phyloP scores from a whole-genome alignment of 2,329 filamentous ascomycete genomes.

The Xylariaceae sp. region DNA sequence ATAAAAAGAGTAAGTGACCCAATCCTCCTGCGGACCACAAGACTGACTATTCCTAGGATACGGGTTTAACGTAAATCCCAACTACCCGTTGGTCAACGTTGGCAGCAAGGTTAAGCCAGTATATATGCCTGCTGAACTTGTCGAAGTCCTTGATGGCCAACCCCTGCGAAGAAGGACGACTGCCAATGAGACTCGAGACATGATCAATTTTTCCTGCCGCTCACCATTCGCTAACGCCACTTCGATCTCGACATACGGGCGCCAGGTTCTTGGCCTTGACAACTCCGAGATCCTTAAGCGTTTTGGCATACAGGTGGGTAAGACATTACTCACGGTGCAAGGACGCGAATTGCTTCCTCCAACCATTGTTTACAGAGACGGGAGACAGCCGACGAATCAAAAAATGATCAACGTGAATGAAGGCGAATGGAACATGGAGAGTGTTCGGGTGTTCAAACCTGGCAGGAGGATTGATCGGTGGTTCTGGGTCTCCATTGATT shows the following conservation, averaged over 20 bases:
- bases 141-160: conserved; percentile 70
- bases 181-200: conserved; percentile 66
- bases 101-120: conserved; percentile 63
- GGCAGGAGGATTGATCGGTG: conserved; percentile 56
- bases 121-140: conserved; percentile 72
- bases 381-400: conserved; percentile 32
- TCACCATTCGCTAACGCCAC: conserved; percentile 69
- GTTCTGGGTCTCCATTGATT: conserved; percentile 54
- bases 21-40: background rate
- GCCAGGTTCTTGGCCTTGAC: conserved; percentile 64
- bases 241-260: conserved; percentile 67
- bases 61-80: conserved; percentile 38
- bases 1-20: conserved; percentile 49
- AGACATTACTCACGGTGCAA: conserved; percentile 71
- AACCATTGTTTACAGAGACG: conserved; percentile 61
- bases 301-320: conserved; percentile 70
- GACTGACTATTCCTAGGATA: conserved; percentile 38
- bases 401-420: conserved; percentile 46
- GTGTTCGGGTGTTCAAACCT: conserved; percentile 61
- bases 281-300: conserved; percentile 45
- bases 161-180: conserved; percentile 64
- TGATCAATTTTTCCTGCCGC: conserved; percentile 77
- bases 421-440: conserved; percentile 75
- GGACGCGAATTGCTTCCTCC: conserved; percentile 73
- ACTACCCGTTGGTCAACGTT: conserved; percentile 70